Base-by-base conservation (phyloP, 176 grass and related monocot species). In the Zoysia japonica region DNA sequence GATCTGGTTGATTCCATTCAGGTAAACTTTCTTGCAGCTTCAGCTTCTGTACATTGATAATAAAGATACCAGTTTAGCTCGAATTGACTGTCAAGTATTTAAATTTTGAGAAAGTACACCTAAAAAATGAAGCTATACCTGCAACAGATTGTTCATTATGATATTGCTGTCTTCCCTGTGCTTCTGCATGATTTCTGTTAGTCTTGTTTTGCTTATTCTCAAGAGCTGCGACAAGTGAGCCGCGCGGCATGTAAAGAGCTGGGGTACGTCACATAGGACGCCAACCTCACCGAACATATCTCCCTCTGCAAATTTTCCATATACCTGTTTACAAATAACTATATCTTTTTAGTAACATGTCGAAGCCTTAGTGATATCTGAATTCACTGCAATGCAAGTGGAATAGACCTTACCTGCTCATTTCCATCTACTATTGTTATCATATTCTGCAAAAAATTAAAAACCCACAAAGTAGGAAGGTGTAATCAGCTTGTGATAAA, bases 271-370 rank as follows among this genome's bases (percentile, higher is more conserved):
- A 89, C 81, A 84, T 20, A 99, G 86, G 61, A 82, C 68, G 72
- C 79, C 86, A 45, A 91, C 79, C 71, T 99, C 96, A 60, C 96
- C 96, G 54, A 95, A 87, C 64, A 93, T 87, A 47, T 91, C 88
- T 73, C 88, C 85, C 36, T 74, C 75, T 69, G 44, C 46, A 85
- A 93, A 19, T 76, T 59, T 89, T 47, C 57, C 67, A 41, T 84
- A 65, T 54, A 92, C 77, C 96, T 98, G 92, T 42, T 85, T 85
- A 74, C 76, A 75, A 71, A 60, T n/a, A 77, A 57, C 54, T 19
- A 48, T 49, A 48, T 49, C 9, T 72, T 77, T 57, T 82, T 67
- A 71, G 20, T 68, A 77, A 72, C 71, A 14, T 68, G 10, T 52
- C 46, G 14, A 73, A 61, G 68, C 41, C 43, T 49, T 67, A 20